Evolutionary conservation across 768 basidiomycete species (phyloP).

Genomic region (Phaeolepiota aurea): DNA sequence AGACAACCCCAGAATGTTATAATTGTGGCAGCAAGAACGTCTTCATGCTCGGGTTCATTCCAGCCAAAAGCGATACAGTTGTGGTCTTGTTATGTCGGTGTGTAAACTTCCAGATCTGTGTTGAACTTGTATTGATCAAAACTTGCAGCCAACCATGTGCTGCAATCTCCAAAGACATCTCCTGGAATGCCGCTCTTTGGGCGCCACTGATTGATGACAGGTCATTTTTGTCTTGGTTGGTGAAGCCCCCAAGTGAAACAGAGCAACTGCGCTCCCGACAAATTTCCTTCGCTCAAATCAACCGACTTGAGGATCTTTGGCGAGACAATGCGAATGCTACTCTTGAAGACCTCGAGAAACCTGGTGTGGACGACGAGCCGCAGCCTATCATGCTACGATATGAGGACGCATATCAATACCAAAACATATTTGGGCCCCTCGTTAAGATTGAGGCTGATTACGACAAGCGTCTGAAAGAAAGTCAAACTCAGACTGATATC

Average conservation of each 20-base stretch:
- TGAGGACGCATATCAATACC: slow-evolving; percentile 99
- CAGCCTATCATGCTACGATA: slow-evolving; percentile 86
- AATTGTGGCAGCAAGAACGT: slow-evolving; percentile 99
- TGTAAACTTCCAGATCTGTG: slow-evolving; percentile 20
- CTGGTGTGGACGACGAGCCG: slow-evolving; percentile 96
- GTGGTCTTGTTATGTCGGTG: slow-evolving; percentile 95
- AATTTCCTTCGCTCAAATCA: slow-evolving; percentile 95
- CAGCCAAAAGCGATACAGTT: slow-evolving; percentile 97
- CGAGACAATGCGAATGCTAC: slow-evolving; percentile 92
- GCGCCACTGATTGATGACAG: slow-evolving; percentile 98
- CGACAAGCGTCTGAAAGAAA: slow-evolving; percentile 95
- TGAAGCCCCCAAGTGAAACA: slow-evolving; percentile 93
- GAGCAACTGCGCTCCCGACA: slow-evolving; percentile 95
- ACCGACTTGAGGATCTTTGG: slow-evolving; percentile 96
- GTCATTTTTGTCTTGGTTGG: slow-evolving; percentile 98
- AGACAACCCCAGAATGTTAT: slow-evolving; percentile 98
- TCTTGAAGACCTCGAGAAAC: slow-evolving; percentile 94
- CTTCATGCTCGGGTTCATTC: slow-evolving; percentile 98
- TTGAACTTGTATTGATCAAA: slow-evolving; percentile 1
- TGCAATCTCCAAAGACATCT: slow-evolving; percentile 94
- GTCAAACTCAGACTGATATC: slow-evolving; percentile 97
- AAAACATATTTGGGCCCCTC: slow-evolving; percentile 97
- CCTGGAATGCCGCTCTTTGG: slow-evolving; percentile 98
- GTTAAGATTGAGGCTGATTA: slow-evolving; percentile 99
- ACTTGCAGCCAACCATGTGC: slow-evolving; percentile 87